A percentile compares a stretch with the other conserved stretches of the same genome.
These are phyloP conservation scores for Starmerella roubikii DNA, from an alignment of 805 yeast genomes.

Conservation along the genomic window DNA sequence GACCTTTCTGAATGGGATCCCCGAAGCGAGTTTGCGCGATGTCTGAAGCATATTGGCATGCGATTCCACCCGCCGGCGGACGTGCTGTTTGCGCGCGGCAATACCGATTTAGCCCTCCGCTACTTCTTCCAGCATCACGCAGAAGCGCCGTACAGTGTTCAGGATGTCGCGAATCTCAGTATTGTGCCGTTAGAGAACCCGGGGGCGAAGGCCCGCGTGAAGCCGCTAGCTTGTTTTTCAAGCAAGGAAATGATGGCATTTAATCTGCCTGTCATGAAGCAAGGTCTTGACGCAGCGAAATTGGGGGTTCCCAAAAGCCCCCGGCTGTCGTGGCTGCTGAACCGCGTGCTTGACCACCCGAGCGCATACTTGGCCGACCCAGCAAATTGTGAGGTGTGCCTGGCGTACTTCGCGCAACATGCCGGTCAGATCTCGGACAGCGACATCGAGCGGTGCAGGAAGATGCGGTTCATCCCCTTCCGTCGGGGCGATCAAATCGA, in stretches of 20 bases:
- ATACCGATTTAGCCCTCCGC: constrained; percentile 18
- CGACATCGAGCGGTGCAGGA: constrained; percentile 16
- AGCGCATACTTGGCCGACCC: constrained; percentile 19
- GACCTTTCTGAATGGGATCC: constrained; percentile 23
- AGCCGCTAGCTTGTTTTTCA: constrained; percentile 21
- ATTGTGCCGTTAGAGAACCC: constrained; percentile 18
- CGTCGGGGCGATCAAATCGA: background rate
- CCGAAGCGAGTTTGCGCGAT: constrained; percentile 21
- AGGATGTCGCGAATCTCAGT: constrained; percentile 3
- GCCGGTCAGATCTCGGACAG: constrained; percentile 16
- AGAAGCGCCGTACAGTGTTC: constrained; percentile 15
- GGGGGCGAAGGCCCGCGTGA: constrained; percentile 2
- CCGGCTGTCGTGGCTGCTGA: constrained; percentile 14
- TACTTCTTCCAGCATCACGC: constrained; percentile 23
- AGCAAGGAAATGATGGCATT: constrained; percentile 20
- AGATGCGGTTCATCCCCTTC: constrained; percentile 23
- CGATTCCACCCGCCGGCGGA: constrained; percentile 20
- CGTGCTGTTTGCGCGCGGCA: constrained; percentile 17
- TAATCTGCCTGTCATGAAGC: constrained; percentile 23
- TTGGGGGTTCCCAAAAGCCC: constrained; percentile 26
- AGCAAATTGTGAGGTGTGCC: constrained; percentile 14
- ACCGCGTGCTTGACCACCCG: constrained; percentile 17
- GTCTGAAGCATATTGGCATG: constrained; percentile 25
- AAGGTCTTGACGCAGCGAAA: constrained; percentile 21
- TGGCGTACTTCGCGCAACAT: constrained; percentile 23